Evolutionary conservation across 371 early-diverging fungal genomes (phyloP).

Genomic region (Mortierella sp.): DNA sequence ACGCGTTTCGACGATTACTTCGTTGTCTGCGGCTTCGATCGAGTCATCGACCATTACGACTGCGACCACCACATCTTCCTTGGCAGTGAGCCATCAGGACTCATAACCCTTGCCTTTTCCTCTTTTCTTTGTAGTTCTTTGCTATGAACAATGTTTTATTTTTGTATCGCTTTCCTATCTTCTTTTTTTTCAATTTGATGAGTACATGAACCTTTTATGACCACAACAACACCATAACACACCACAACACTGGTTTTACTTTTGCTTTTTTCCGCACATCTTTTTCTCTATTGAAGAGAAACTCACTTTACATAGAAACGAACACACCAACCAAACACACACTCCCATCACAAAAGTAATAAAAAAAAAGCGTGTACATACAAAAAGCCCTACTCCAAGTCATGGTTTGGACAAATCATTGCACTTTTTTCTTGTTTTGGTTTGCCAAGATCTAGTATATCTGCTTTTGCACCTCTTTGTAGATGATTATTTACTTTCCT

Average conservation of each 20-base stretch:
- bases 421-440: no score
- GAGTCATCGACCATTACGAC: neutral
- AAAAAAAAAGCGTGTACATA: neutral
- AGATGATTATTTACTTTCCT: no score
- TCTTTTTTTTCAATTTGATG: neutral
- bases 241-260: no score
- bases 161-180: neutral
- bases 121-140: neutral
- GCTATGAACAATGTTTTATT: neutral
- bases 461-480: no score
- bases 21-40: neutral
- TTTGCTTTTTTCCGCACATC: no score
- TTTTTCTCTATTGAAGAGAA: no score
- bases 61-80: neutral
- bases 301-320: slow-evolving; percentile 9
- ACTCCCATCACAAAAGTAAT: no score
- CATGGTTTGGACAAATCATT: no score
- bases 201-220: slow-evolving; percentile 7
- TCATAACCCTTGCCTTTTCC: neutral
- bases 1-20: slow-evolving; percentile 2
- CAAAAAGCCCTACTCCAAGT: neutral
- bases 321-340: neutral
- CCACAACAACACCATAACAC: neutral
- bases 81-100: slow-evolving; percentile 2
- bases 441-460: no score